A percentile compares a stretch with the other conserved stretches of the same genome.
These are phyloP conservation scores for Penicillium soppii DNA, from an alignment of 495 filamentous ascomycete species.

Conservation along the genomic window DNA sequence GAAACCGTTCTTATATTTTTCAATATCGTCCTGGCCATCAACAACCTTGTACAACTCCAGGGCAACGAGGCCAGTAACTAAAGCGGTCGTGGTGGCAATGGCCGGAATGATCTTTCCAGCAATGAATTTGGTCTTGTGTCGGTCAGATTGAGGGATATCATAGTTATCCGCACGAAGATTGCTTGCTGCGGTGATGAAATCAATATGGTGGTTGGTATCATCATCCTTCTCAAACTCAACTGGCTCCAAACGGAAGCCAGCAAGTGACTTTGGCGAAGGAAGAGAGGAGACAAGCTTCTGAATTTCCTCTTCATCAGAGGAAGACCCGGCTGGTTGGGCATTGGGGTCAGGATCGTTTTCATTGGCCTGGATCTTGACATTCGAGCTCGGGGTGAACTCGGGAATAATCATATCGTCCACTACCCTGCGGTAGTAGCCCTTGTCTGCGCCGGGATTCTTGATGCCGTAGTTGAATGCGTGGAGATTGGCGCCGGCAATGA, in stretches of 20 bases:
- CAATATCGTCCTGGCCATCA: conserved; percentile 90
- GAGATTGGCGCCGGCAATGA: conserved; percentile 85
- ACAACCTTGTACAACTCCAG: conserved; percentile 96
- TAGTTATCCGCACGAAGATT: conserved; percentile 98
- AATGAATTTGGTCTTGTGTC: conserved; percentile 99
- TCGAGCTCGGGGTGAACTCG: conserved; percentile 88
- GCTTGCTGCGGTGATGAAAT: conserved; percentile 97
- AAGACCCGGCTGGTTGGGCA: conserved; percentile 52
- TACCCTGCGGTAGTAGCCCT: conserved; percentile 69
- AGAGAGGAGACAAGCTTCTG: conserved; percentile 63
- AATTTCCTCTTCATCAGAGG: conserved; percentile 72
- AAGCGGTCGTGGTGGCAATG: conserved; percentile 94
- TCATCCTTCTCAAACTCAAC: conserved; percentile 99
- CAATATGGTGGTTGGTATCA: conserved; percentile 96
- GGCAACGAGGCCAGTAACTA: conserved; percentile 91
- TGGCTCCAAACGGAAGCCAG: conserved; percentile 81
- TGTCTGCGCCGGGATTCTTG: conserved; percentile 65
- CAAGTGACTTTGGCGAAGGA: conserved; percentile 74
- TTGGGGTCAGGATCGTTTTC: conserved; percentile 96
- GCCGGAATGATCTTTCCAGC: conserved; percentile 99
- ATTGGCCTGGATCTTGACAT: conserved; percentile 94
- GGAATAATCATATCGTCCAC: conserved; percentile 94
- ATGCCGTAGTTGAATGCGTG: conserved; percentile 99
- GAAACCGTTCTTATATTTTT: conserved; percentile 99
- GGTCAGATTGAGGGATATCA: conserved; percentile 85